Evolutionary conservation across 2,329 filamentous ascomycete species (phyloP).

Genomic region (Hypocreales sp.): DNA sequence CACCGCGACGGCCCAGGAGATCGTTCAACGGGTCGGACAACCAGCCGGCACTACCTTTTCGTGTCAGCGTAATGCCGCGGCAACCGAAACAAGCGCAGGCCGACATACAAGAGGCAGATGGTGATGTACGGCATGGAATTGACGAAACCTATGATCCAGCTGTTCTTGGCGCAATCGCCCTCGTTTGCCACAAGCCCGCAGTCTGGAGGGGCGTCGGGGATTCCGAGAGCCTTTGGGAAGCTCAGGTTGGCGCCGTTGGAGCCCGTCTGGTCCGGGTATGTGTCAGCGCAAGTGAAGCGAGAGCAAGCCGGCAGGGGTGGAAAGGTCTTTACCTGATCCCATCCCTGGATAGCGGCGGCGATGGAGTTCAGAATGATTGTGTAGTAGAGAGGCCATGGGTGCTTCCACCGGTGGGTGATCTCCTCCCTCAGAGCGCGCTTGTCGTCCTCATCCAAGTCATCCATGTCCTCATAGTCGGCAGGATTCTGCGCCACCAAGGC

Average conservation of each 20-base stretch:
- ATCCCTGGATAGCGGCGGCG: constrained; percentile 35
- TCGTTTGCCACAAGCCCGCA: constrained; percentile 17
- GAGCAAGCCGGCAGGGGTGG: background rate
- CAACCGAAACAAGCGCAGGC: background rate
- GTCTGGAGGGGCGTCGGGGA: constrained; percentile 16
- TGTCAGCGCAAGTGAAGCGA: no score
- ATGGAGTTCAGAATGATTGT: constrained; percentile 34
- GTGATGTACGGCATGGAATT: constrained; percentile 33
- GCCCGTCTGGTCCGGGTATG: constrained; percentile 16
- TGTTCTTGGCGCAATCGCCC: constrained; percentile 27
- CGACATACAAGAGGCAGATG: constrained; percentile 24
- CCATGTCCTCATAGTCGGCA: constrained; percentile 15
- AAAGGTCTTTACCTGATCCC: constrained; percentile 23
- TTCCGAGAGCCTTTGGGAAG: constrained; percentile 28
- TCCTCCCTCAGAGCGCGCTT: constrained; percentile 25
- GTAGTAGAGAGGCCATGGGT: constrained; percentile 32
- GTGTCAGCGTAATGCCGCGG: no score
- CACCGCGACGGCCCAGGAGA: constrained; percentile 41
- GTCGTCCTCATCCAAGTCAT: constrained; percentile 15
- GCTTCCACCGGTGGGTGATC: constrained; percentile 43
- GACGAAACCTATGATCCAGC: constrained; percentile 46
- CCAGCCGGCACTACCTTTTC: constrained; percentile 45
- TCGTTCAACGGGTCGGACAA: constrained; percentile 47
- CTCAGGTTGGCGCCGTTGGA: constrained; percentile 32
- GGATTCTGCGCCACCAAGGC: constrained; percentile 19